Evolutionary conservation across 2,329 filamentous ascomycete species (phyloP).

Genomic region (Aureobasidium sp.): DNA sequence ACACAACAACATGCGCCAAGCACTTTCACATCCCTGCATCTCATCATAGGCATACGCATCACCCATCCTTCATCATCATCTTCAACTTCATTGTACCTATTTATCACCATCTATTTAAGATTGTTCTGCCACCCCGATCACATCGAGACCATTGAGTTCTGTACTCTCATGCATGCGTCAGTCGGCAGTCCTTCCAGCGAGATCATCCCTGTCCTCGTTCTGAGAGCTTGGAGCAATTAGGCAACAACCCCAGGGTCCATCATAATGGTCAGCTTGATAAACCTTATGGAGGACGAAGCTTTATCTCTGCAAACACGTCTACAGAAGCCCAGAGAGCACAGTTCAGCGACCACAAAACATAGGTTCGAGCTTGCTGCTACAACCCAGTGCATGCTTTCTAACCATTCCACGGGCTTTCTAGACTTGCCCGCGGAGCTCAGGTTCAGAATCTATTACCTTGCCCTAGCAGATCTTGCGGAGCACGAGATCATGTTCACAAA

Average conservation of each 20-base stretch:
- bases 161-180: background rate
- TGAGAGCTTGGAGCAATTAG: background rate
- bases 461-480: background rate
- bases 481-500: background rate
- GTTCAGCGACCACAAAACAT: no score
- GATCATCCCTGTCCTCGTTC: background rate
- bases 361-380: background rate
- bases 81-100: slow-evolving; percentile 2
- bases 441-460: background rate
- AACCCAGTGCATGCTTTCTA: background rate
- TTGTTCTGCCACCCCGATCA: background rate
- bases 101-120: background rate
- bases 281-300: no score
- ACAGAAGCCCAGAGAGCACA: background rate
- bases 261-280: background rate
- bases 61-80: background rate
- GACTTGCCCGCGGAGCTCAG: background rate
- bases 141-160: background rate
- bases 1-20: background rate
- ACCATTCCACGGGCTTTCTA: background rate
- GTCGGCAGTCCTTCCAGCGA: background rate
- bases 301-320: background rate
- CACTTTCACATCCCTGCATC: background rate
- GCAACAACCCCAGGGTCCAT: background rate
- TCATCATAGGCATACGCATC: background rate